These are phyloP conservation scores for Colletotrichum salicis DNA, from an alignment of 2,329 filamentous ascomycete species.

Conservation along the genomic window DNA sequence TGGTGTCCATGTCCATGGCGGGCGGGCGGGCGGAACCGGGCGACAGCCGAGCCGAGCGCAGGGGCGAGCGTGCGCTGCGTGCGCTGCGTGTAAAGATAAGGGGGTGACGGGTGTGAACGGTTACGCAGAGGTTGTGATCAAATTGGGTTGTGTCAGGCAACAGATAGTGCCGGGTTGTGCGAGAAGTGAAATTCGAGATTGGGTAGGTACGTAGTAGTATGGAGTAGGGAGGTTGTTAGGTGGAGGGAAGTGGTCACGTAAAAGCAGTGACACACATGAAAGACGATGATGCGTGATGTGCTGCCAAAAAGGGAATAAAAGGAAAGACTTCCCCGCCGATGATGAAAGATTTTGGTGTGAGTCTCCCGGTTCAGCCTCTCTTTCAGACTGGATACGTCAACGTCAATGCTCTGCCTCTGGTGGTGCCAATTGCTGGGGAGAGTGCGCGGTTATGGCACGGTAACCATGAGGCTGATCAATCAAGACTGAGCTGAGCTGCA, in stretches of 20 bases:
- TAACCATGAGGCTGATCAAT: conserved; percentile 23
- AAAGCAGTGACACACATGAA: conserved; percentile 22
- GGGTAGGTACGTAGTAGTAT: conserved; percentile 3
- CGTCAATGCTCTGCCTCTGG: conserved; percentile 2
- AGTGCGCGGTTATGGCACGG: conserved; percentile 17
- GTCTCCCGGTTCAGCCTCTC: conserved; percentile 7
- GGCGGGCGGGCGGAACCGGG: conserved; percentile 26
- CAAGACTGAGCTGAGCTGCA: conserved; percentile 8
- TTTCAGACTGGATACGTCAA: neutral
- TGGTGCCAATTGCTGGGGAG: neutral
- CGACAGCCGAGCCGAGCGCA: conserved; percentile 15
- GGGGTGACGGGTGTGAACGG: neutral
- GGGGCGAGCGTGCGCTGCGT: neutral
- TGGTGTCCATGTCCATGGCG: conserved; percentile 23
- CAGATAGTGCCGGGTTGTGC: neutral
- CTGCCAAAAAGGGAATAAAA: conserved; percentile 1
- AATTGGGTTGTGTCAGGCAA: conserved; percentile 9
- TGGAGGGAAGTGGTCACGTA: conserved; percentile 13
- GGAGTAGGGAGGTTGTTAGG: neutral
- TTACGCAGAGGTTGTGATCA: neutral
- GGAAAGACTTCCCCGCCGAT: conserved; percentile 6
- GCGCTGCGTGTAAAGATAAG: neutral
- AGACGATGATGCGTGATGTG: neutral
- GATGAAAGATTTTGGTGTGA: neutral
- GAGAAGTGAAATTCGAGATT: neutral